A percentile compares a stretch with the other conserved stretches of the same genome.
phyloP scores from a whole-genome alignment of 768 basidiomycete species.

The Leccinum disarticulatum region DNA sequence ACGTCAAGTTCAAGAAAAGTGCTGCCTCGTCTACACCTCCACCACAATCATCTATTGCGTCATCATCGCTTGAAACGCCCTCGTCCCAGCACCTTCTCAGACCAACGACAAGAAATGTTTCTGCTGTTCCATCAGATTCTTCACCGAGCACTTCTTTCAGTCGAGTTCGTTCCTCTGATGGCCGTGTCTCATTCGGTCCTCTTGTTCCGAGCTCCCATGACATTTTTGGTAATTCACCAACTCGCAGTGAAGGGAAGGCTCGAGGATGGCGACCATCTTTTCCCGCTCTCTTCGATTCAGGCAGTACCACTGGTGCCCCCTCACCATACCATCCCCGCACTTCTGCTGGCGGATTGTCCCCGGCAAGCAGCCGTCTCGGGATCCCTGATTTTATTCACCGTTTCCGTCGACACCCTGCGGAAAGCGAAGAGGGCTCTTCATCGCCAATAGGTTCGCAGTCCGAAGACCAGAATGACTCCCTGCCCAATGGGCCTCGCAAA shows the following conservation, averaged over 20 bases:
- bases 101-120: constrained; percentile 16
- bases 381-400: constrained; percentile 39
- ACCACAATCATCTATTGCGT: constrained; percentile 13
- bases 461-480: constrained; percentile 37
- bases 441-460: constrained; percentile 48
- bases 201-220: constrained; percentile 45
- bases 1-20: constrained; percentile 43
- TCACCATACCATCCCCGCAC: constrained; percentile 30
- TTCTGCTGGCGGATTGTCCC: constrained; percentile 38
- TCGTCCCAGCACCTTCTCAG: constrained; percentile 13
- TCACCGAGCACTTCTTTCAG: constrained; percentile 41
- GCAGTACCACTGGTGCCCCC: constrained; percentile 38
- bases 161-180: constrained; percentile 45
- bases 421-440: constrained; percentile 49
- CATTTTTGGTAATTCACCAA: constrained; percentile 47
- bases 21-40: constrained; percentile 12
- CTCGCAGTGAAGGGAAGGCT: constrained; percentile 40
- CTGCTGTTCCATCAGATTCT: constrained; percentile 39
- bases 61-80: constrained; percentile 17
- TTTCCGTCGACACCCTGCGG: constrained; percentile 33
- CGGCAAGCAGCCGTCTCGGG: constrained; percentile 43
- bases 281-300: constrained; percentile 28
- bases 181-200: constrained; percentile 59
- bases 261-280: constrained; percentile 31
- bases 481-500: constrained; percentile 15